Evolutionary conservation across 1,284 basidiomycete genomes (phyloP).

Genomic region (Salmacisia buchloeana): DNA sequence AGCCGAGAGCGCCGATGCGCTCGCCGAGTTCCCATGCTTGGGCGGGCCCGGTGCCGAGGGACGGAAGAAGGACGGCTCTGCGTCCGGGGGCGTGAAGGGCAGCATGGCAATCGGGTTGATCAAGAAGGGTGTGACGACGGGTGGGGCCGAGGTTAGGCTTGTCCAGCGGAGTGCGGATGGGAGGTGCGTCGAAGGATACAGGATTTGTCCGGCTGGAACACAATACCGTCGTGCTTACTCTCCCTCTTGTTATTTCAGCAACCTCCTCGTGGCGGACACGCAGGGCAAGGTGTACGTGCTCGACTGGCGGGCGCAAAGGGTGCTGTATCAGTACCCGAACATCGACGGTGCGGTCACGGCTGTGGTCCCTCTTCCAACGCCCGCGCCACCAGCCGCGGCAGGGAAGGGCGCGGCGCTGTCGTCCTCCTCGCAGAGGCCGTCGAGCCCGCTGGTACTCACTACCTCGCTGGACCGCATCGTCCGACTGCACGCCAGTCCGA

Average conservation of each 20-base stretch:
- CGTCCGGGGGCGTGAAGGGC: background rate
- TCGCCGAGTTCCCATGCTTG: conserved; percentile 2
- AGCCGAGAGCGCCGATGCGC: conserved; percentile 20
- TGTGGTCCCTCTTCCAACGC: background rate
- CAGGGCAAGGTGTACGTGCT: conserved; percentile 28
- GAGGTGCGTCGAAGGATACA: background rate
- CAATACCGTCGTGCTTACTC: background rate
- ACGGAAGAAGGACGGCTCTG: background rate
- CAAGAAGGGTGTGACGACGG: conserved; percentile 17
- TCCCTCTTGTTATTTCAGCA: conserved; percentile 8
- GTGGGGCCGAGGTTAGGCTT: conserved; percentile 23
- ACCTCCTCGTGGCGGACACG: conserved; percentile 33
- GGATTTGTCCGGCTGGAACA: background rate
- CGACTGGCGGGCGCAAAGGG: conserved; percentile 22
- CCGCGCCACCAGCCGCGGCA: background rate
- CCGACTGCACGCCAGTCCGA: conserved; percentile 7
- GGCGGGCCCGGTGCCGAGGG: background rate
- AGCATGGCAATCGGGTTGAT: conserved; percentile 2
- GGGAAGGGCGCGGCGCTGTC: background rate
- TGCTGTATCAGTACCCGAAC: conserved; percentile 25
- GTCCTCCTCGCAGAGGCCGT: background rate
- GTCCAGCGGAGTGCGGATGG: conserved; percentile 6
- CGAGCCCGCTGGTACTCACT: background rate
- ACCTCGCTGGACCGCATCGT: conserved; percentile 9
- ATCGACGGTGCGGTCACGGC: conserved; percentile 1